A percentile compares a stretch with the other conserved stretches of the same genome.
These are phyloP conservation scores for Clavaria fumosa DNA, from an alignment of 768 basidiomycete genomes.

Conservation along the genomic window DNA sequence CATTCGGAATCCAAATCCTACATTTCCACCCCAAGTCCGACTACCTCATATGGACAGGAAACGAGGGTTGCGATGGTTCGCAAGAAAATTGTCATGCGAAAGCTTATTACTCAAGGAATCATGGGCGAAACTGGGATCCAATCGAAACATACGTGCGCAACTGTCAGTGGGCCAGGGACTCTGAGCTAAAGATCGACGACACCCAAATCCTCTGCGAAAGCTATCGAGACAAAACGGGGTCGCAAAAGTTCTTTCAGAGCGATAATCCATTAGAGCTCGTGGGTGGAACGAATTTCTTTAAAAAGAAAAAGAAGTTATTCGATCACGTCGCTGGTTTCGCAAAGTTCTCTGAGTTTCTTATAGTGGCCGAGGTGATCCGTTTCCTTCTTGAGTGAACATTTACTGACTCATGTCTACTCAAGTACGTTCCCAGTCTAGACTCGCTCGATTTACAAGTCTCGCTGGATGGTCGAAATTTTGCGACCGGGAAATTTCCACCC, in stretches of 20 bases:
- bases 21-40: slow-evolving; percentile 84
- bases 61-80: slow-evolving; percentile 39
- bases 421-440: slow-evolving; percentile 38
- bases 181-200: slow-evolving; percentile 62
- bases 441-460: slow-evolving; percentile 83
- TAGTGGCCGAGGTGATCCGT: slow-evolving; percentile 89
- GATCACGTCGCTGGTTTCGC: slow-evolving; percentile 87
- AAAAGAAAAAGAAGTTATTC: slow-evolving; percentile 61
- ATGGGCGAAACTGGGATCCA: slow-evolving; percentile 61
- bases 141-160: slow-evolving; percentile 81
- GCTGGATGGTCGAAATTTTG: slow-evolving; percentile 74
- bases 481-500: slow-evolving; percentile 80
- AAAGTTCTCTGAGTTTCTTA: slow-evolving; percentile 91
- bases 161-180: slow-evolving; percentile 86
- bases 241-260: slow-evolving; percentile 40
- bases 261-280: slow-evolving; percentile 66
- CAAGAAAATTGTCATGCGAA: slow-evolving; percentile 50
- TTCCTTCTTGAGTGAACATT: too few relatives aligned
- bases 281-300: slow-evolving; percentile 60
- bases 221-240: slow-evolving; percentile 67
- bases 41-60: slow-evolving; percentile 80
- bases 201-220: slow-evolving; percentile 88
- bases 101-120: slow-evolving; percentile 57
- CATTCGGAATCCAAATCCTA: slow-evolving; percentile 58
- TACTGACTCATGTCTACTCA: slow-evolving; percentile 3